Conservation (phyloP, 2,329 filamentous ascomycete species). For the Penicillium sp. region DNA sequence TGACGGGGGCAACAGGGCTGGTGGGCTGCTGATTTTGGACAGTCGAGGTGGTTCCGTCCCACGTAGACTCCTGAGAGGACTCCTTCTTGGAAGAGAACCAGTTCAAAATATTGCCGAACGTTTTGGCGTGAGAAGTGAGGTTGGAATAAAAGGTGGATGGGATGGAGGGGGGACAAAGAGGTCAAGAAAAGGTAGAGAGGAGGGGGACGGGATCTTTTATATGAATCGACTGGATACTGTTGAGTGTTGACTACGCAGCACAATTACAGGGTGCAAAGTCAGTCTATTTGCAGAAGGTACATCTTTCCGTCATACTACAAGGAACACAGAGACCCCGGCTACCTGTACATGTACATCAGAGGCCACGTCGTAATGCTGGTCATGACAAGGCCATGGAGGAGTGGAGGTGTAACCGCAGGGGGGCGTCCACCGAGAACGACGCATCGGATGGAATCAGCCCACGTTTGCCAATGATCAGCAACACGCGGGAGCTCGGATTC, state of each 20-base stretch:
- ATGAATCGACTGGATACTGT: neutral
- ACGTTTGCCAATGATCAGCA: constrained; percentile 2
- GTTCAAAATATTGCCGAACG: constrained; percentile 27
- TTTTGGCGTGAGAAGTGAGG: constrained; percentile 9
- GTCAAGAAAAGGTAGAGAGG: neutral
- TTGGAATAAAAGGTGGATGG: neutral
- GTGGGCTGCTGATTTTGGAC: constrained; percentile 32
- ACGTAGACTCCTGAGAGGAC: constrained; percentile 17
- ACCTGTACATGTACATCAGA: too few species aligned
- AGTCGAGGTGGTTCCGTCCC: constrained; percentile 25
- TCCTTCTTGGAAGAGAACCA: constrained; percentile 33
- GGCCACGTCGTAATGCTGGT: too few species aligned
- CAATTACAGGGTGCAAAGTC: too few species aligned
- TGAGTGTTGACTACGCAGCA: too few species aligned
- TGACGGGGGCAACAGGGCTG: constrained; percentile 29
- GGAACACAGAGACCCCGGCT: too few species aligned
- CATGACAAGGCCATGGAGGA: too few species aligned
- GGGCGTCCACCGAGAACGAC: neutral
- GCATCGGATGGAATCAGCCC: neutral
- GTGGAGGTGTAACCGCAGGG: too few species aligned
- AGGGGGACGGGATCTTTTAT: constrained; percentile 6
- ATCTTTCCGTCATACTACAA: too few species aligned
- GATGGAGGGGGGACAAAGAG: neutral
- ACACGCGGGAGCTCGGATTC: neutral
- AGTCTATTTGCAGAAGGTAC: too few species aligned